Base-by-base conservation (phyloP, 2,329 filamentous ascomycete genomes). In the Aspergillus neotritici region DNA sequence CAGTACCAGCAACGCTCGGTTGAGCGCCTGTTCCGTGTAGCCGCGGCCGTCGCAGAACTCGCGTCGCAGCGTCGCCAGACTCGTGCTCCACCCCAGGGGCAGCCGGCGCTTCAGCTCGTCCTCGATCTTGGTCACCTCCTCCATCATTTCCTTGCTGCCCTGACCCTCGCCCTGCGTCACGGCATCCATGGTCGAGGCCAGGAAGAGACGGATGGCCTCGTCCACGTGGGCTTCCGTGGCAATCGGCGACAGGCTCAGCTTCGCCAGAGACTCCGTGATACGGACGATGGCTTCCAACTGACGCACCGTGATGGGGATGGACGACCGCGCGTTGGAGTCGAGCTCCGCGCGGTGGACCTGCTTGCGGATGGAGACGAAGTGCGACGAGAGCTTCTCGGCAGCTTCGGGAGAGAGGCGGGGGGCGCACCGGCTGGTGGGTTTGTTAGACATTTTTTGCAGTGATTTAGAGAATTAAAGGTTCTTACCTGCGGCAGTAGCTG, bases 271-370 rank as follows among this genome's bases (percentile, higher is more conserved):
- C 65, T 98, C 93, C 3, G 90, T 94, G 60, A 98, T 97, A 63
- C 93, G 91, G 51, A 97, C 86, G 54, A 98, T 94, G 58, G 91
- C 91, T 68, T 98, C 93, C 5, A 98, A 80, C 65, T 98, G 93
- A 65, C 93, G 89, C 40, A 98, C 87, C 0, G 93, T 98, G 66
- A 98, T 98, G 40, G 93, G 93, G 57, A 98, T 97, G 14, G 86
- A 93, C 5, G 87, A 94, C 13, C 93, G 85, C 32, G 86, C 78
- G 65, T 96, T 94, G 50, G 90, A 85, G 59, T 94, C 86, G 34
- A 94, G 75, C 66, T 98, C 93, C 1, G 87, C 84, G 16, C 87
- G 84, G 65, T 95, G 91, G 5, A 98, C 89, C 69, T 97, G 91
- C 51, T 87, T 84, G 46, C 93, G 83, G 65, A 98, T 97, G 50